A percentile compares a stretch with the other conserved stretches of the same genome.
These are phyloP conservation scores for Solanum neorickii DNA, from an alignment of 257 asterid species.

Conservation along the genomic window DNA sequence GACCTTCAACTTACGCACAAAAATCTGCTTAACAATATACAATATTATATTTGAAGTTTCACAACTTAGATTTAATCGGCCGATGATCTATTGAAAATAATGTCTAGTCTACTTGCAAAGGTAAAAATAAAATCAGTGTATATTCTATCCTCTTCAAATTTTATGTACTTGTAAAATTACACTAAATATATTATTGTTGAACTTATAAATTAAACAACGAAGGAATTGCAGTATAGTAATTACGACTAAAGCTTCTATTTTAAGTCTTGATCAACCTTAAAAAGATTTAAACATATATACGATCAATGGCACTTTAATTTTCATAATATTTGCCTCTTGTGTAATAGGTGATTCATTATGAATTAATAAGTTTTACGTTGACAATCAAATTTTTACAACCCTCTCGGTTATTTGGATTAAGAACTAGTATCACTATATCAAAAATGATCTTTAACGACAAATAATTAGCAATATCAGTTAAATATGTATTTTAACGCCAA, in stretches of 20 bases:
- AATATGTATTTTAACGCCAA: no score
- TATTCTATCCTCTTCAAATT: neutral
- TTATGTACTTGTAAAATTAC: neutral
- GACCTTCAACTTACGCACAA: neutral
- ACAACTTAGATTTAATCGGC: neutral
- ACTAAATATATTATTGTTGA: neutral
- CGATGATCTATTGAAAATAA: neutral
- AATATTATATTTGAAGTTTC: neutral
- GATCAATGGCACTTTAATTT: neutral
- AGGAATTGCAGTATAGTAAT: no score
- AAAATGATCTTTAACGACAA: no score
- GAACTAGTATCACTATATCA: neutral
- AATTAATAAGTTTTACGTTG: neutral
- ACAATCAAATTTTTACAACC: neutral
- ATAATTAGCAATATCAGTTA: no score
- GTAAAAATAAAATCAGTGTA: neutral
- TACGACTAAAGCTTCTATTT: neutral
- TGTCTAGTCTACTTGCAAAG: neutral
- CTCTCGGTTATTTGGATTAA: neutral
- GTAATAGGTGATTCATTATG: neutral
- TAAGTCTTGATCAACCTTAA: neutral
- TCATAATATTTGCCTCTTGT: neutral
- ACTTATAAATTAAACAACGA: neutral
- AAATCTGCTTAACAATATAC: neutral
- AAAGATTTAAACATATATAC: neutral